A percentile compares a stretch with the other conserved stretches of the same genome.
Conservation (phyloP, 2,329 filamentous ascomycete genomes). For the Trichoderma endophyticum region DNA sequence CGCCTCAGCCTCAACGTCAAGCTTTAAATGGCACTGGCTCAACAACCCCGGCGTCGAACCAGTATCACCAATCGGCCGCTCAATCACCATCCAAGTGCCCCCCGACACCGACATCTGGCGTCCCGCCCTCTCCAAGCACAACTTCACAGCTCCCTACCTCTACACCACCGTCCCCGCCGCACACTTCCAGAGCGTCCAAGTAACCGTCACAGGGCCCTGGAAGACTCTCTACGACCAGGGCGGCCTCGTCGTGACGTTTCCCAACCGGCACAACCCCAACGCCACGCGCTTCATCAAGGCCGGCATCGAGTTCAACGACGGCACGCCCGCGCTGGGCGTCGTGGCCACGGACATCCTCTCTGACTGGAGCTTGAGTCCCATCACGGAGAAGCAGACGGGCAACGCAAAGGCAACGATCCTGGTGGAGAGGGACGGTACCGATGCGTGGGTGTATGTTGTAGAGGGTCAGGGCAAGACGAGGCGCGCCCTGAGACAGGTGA, state of each 20-base stretch:
- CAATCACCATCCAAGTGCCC: conserved; percentile 20
- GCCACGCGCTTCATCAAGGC: conserved; percentile 22
- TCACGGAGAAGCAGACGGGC: conserved; percentile 17
- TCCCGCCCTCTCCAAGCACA: conserved; percentile 17
- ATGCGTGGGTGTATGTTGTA: conserved; percentile 22
- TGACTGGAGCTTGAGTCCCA: conserved; percentile 22
- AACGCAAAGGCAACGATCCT: conserved; percentile 17
- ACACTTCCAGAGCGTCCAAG: conserved; percentile 21
- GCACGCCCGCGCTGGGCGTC: conserved; percentile 19
- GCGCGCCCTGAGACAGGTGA: conserved; percentile 20
- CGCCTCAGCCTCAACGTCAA: background rate
- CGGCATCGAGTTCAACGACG: conserved; percentile 22
- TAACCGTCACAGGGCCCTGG: conserved; percentile 21
- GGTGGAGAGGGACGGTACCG: conserved; percentile 20
- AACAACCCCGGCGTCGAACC: conserved; percentile 15
- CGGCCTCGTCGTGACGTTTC: conserved; percentile 21
- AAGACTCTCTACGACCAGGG: conserved; percentile 24
- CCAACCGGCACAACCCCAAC: background rate
- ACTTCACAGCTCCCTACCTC: conserved; percentile 22
- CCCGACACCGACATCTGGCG: conserved; percentile 24
- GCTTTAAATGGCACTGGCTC: conserved; percentile 16
- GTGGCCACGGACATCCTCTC: conserved; percentile 21
- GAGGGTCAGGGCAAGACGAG: conserved; percentile 4
- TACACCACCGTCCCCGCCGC: conserved; percentile 17
- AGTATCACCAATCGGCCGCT: conserved; percentile 17